These are phyloP conservation scores for Colletotrichum sp. DNA, from an alignment of 2,329 filamentous ascomycete species.

Conservation along the genomic window DNA sequence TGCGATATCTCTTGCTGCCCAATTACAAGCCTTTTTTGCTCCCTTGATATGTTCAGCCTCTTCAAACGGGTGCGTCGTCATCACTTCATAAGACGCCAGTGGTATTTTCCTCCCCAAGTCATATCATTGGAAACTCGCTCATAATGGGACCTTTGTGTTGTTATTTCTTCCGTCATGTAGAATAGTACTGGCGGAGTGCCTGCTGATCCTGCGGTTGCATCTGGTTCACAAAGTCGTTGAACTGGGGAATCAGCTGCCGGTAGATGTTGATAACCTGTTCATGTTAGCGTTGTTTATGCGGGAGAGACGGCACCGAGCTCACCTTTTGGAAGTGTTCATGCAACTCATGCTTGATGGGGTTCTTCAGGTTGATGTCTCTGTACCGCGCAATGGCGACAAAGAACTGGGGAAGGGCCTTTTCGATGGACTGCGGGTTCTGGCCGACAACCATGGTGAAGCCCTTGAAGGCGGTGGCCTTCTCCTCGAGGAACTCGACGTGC, in stretches of 20 bases:
- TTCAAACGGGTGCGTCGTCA: slow-evolving; percentile 6
- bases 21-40: slow-evolving; percentile 16
- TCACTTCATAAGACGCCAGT: slow-evolving; percentile 18
- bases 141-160: slow-evolving; percentile 1
- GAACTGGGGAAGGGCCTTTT: slow-evolving; percentile 80
- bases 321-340: slow-evolving; percentile 80
- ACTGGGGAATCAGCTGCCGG: slow-evolving; percentile 64
- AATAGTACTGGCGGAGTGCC: slow-evolving; percentile 53
- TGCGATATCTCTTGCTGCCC: slow-evolving; percentile 3
- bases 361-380: slow-evolving; percentile 65
- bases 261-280: slow-evolving; percentile 58
- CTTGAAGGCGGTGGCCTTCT: slow-evolving; percentile 92
- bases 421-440: slow-evolving; percentile 90
- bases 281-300: slow-evolving; percentile 9
- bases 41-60: slow-evolving; percentile 15
- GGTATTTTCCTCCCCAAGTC: slow-evolving; percentile 20
- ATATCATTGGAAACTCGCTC: slow-evolving; percentile 15
- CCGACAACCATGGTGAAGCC: slow-evolving; percentile 87
- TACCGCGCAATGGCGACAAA: slow-evolving; percentile 85
- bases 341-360: slow-evolving; percentile 67
- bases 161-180: slow-evolving; percentile 14
- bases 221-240: slow-evolving; percentile 58
- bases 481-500: slow-evolving; percentile 85
- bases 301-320: slow-evolving; percentile 36
- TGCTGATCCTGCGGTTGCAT: slow-evolving; percentile 55